Conservation (phyloP, 202 grass and related monocot species). For the Carex arenaria region DNA sequence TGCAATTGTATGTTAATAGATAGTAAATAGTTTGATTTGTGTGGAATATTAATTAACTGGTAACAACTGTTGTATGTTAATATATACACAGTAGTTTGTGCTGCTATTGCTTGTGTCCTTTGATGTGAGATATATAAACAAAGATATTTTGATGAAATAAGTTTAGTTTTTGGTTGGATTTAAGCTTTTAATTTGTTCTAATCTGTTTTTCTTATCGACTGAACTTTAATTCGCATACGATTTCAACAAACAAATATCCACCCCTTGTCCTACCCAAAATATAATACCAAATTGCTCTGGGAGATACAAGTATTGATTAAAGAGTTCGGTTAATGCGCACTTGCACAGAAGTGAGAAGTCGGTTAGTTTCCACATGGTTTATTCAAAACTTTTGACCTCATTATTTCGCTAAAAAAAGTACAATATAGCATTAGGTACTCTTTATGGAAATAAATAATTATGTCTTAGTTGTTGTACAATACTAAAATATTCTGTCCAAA, state of each 20-base stretch:
- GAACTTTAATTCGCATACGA: not conserved
- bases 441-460: too few relatives aligned
- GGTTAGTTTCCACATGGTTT: not conserved
- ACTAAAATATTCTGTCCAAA: too few relatives aligned
- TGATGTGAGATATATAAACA: not conserved
- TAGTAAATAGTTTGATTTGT: conserved; percentile 1
- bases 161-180: too few relatives aligned
- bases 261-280: not conserved
- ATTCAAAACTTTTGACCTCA: not conserved
- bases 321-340: not conserved
- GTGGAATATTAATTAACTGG: not conserved
- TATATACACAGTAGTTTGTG: too few relatives aligned
- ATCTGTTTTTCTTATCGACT: not conserved
- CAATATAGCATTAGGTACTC: too few relatives aligned
- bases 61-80: not conserved
- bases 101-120: not conserved
- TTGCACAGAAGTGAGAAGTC: not conserved
- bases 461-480: too few relatives aligned
- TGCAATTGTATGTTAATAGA: conserved; percentile 2
- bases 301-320: not conserved
- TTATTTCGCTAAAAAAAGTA: not conserved
- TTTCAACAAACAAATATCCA: not conserved
- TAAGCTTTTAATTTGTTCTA: not conserved
- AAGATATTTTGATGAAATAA: not conserved
- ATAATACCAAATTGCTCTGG: not conserved